Base-by-base conservation (phyloP, 805 yeast genomes). In the Metschnikowia amazonensis region DNA sequence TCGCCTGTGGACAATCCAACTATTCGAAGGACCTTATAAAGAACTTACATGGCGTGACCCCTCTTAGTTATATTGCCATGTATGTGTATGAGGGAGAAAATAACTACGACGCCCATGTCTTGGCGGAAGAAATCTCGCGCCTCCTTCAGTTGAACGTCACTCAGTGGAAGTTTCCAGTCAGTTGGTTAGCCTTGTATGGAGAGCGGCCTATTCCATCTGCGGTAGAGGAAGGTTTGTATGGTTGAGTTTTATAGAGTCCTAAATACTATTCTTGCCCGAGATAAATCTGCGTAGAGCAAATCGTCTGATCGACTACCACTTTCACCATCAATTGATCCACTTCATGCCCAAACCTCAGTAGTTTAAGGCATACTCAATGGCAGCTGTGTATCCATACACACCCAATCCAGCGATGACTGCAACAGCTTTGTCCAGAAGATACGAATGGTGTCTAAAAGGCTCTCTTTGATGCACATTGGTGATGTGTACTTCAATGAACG, bases 21-120 rank as follows among this genome's bases (percentile, higher is more conserved):
- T 57, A 51, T 31, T 53, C 48, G 10, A 46, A 44, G 29, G 30
- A 28, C 4, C 44, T 59, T n/a, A 45, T 52, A n/a, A 42, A 47
- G 1, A 42, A 44, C 4, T n/a, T 49, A 6, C 49, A 36, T 7
- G 32, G 37, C 31, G 16, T 46, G 24, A 30, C 59, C 43, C 56
- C 58, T 7, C 60, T 72, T 17, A 62, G 58, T n/a, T 74, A 76
- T 3, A 49, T 78, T n/a, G 77, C 79, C 9, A 70, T 79, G 14
- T 82, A 75, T 60, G 95, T 84, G 1, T 89, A 87, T 63, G 97
- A 90, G 61, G 97, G 98, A 28, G 97, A 90, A 63, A 92, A 92
- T 62, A 76, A 82, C 24, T 59, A 63, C 17, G 96, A 89, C 61
- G 94, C 95, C 6, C 69, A 69, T 35, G 50, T 59, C 8, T 63